Conservation (phyloP, 2,329 filamentous ascomycete species). For the Dactylella cylindrospora region DNA sequence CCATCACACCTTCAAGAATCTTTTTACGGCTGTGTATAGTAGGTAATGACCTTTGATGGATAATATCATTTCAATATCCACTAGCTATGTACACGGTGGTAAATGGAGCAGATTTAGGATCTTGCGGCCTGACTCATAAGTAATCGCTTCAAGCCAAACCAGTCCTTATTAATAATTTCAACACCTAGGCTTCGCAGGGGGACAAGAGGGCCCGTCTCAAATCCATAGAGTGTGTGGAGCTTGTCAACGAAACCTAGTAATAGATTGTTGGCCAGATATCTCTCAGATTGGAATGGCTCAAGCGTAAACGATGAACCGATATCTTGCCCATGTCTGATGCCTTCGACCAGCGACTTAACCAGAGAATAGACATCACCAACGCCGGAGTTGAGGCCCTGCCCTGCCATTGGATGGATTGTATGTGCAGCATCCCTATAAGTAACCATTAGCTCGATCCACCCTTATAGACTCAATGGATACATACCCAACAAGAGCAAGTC, state of each 20-base stretch:
- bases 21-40: conserved; percentile 40
- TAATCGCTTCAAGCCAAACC: conserved; percentile 72
- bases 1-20: neutral
- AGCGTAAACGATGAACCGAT: conserved; percentile 70
- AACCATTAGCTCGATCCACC: neutral
- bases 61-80: conserved; percentile 23
- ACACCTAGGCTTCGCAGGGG: conserved; percentile 60
- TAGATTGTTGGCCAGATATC: conserved; percentile 78
- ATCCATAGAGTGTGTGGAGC: conserved; percentile 87
- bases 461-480: no score
- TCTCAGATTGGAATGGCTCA: conserved; percentile 76
- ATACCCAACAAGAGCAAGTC: conserved; percentile 82
- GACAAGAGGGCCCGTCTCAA: conserved; percentile 75
- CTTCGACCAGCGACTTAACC: conserved; percentile 70
- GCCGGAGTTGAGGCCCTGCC: conserved; percentile 91
- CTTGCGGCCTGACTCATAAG: conserved; percentile 72
- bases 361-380: conserved; percentile 84
- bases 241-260: conserved; percentile 82
- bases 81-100: conserved; percentile 11
- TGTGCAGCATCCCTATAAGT: conserved; percentile 76
- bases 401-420: conserved; percentile 89
- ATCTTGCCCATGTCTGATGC: conserved; percentile 81
- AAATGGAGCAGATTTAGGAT: neutral
- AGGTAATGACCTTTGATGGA: conserved; percentile 25
- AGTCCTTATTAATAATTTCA: conserved; percentile 52